Base-by-base conservation (phyloP, 164 flowering plant species). In the Nymphaea thermarum region DNA sequence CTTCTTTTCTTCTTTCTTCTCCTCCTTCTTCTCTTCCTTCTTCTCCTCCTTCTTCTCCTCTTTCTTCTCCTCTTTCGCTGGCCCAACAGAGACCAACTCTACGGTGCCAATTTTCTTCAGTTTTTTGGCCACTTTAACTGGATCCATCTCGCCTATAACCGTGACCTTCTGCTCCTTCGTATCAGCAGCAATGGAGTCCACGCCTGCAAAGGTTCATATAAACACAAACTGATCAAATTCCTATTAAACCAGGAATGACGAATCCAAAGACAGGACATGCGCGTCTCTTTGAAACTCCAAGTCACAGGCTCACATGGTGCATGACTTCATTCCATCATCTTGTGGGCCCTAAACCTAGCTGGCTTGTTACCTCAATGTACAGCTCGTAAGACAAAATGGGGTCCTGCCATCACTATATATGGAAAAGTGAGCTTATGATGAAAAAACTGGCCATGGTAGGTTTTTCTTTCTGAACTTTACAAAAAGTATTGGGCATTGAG, bases 151-250 rank as follows among this genome's bases (percentile, higher is more conserved):
- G 10, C 98, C 98, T 43, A 85, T 77, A 67, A 93, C 83, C 16
- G 89, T 89, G 43, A 93, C 68, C 81, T 89, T 87, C 74, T 91
- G 97, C 11, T 86, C 94, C 74, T 86, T 91, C 60, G 82, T 45
- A 79, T 93, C 93, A 8, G 91, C 97, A 0, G 94, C 94, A 8
- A 93, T 91, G 10, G 96, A 89, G 83, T 91, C 94, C n/a, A 93
- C 85, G 16, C 98, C 98, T 91, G 77, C 36, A 62, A 12, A 62
- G 42, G 10, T 10, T 41, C 25, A 41, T 62, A 8, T 3, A 41
- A 11, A 17, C 8, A 17, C 42, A 4, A 6, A 17, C 7, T 62
- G 64, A 6, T 62, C 7, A 62, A 15, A 3, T 42, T 41, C 60
- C 63, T 51, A 51, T 42, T 41, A 55, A 55, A 10, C 1, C 60